phyloP scores from a whole-genome alignment of 345 rosid species.

The Salix koriyanagi region DNA sequence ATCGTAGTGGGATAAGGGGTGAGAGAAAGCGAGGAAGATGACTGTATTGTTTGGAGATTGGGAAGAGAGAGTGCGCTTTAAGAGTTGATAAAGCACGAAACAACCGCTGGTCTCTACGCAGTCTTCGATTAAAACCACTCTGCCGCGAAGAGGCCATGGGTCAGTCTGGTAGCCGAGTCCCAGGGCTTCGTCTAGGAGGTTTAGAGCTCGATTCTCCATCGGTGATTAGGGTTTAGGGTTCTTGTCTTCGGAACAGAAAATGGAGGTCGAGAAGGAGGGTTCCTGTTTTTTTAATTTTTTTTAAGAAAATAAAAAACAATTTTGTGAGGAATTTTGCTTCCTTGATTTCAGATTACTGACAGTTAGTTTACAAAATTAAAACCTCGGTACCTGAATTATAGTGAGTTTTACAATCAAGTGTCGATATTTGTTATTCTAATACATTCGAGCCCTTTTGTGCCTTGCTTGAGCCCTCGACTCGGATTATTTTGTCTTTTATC shows the following conservation, averaged over 20 bases:
- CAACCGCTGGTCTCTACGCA: conserved; percentile 80
- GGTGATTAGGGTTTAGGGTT: not conserved
- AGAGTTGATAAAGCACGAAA: conserved; percentile 71
- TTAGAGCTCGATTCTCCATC: conserved; percentile 25
- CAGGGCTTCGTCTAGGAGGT: conserved; percentile 66
- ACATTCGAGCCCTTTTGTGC: too few relatives aligned
- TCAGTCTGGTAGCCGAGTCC: conserved; percentile 45
- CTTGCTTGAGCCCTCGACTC: too few relatives aligned
- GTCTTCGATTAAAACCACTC: conserved; percentile 60
- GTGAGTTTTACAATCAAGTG: too few relatives aligned
- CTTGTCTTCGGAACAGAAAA: not conserved
- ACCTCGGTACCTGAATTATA: too few relatives aligned
- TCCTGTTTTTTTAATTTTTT: too few relatives aligned
- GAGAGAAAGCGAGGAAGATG: conserved; percentile 71
- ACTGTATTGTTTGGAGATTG: conserved; percentile 38
- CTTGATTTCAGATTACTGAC: too few relatives aligned
- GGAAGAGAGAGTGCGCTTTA: conserved; percentile 62
- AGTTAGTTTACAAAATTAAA: too few relatives aligned
- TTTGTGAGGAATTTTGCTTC: too few relatives aligned
- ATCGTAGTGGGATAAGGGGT: conserved; percentile 86
- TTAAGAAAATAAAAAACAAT: too few relatives aligned
- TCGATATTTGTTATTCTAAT: too few relatives aligned
- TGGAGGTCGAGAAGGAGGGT: too few relatives aligned
- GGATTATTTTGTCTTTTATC: too few relatives aligned
- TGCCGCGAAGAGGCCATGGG: conserved; percentile 45